Conservation (phyloP, 2,329 filamentous ascomycete genomes). For the Amesomyces nigricolor region DNA sequence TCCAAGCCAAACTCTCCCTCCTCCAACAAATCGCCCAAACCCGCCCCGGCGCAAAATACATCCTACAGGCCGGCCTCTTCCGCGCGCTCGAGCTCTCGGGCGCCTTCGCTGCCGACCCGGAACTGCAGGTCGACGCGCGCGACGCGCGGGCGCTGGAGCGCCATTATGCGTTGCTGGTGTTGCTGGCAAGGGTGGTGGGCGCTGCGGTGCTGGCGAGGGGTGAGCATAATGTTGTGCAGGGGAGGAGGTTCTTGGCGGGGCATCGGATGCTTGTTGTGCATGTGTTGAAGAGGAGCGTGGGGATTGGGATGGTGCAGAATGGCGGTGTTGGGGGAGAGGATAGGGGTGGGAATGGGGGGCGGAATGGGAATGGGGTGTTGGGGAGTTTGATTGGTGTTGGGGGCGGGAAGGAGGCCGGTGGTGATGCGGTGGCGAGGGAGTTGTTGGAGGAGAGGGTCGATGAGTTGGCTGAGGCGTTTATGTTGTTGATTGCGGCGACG, state of each 20-base stretch:
- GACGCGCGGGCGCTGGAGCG: constrained; percentile 66
- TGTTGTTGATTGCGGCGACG: constrained; percentile 75
- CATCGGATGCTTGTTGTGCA: constrained; percentile 81
- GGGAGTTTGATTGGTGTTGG: neutral
- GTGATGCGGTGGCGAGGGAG: constrained; percentile 25
- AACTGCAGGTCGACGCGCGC: constrained; percentile 74
- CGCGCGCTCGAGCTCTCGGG: constrained; percentile 71
- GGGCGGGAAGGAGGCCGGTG: neutral
- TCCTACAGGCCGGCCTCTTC: constrained; percentile 88
- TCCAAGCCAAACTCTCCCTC: constrained; percentile 71
- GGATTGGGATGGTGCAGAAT: constrained; percentile 52
- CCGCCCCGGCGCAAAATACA: constrained; percentile 72
- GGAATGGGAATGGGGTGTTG: neutral
- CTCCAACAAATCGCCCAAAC: constrained; percentile 81
- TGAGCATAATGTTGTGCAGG: constrained; percentile 74
- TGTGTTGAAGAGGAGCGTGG: constrained; percentile 83
- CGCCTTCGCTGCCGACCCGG: constrained; percentile 86
- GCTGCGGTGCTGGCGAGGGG: constrained; percentile 77
- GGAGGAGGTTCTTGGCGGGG: constrained; percentile 71
- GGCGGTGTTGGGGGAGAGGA: constrained; percentile 18
- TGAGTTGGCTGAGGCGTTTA: constrained; percentile 78
- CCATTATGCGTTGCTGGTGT: constrained; percentile 79
- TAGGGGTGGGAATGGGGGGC: neutral
- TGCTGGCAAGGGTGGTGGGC: constrained; percentile 74
- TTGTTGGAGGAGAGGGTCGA: constrained; percentile 57